Evolutionary conservation across 345 rosid genomes (phyloP).

Genomic region (Eucalyptus urophylla): DNA sequence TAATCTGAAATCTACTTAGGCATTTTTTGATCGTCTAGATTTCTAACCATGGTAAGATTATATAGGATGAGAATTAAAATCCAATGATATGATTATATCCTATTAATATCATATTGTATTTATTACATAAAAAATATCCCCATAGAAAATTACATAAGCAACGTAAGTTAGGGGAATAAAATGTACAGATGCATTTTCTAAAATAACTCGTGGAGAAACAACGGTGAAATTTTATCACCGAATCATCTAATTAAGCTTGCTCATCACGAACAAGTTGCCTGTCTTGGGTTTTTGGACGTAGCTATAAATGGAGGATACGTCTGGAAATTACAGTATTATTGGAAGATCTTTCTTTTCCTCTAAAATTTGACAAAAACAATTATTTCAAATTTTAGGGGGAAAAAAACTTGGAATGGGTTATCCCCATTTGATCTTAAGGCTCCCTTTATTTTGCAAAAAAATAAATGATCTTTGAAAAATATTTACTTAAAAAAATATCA

Average conservation of each 20-base stretch:
- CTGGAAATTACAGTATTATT: background rate
- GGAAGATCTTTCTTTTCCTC: background rate
- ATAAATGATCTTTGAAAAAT: no score
- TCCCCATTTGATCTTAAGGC: no score
- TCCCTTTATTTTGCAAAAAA: no score
- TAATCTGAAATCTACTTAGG: no score
- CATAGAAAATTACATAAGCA: background rate
- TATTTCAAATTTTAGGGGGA: no score
- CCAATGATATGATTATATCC: background rate
- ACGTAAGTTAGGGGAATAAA: background rate
- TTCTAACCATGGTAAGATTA: no score
- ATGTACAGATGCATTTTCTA: background rate
- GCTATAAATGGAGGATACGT: background rate
- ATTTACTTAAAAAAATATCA: rapidly evolving
- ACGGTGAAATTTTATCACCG: background rate
- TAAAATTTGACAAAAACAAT: no score
- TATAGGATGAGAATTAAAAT: no score
- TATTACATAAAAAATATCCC: background rate
- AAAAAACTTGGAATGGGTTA: background rate
- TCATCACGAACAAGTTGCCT: background rate
- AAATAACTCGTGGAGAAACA: background rate
- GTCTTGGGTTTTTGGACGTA: background rate
- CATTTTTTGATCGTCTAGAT: no score
- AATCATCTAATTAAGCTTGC: background rate
- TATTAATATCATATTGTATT: background rate